These are phyloP conservation scores for Syzygium aqueum DNA, from an alignment of 345 rosid genomes.

Conservation along the genomic window DNA sequence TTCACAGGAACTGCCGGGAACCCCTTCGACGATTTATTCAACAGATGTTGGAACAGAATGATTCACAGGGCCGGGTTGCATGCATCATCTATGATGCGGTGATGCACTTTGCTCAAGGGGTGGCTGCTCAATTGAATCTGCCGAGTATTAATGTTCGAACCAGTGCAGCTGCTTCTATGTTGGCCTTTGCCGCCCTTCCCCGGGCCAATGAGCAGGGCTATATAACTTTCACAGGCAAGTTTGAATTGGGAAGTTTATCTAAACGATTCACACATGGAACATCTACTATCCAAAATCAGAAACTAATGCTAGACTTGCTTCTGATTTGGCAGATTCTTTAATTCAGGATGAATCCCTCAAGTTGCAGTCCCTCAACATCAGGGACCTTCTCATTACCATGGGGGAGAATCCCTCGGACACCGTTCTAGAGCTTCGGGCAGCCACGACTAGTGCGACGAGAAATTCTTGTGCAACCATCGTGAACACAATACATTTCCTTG, in stretches of 20 bases:
- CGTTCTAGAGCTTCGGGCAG: background rate
- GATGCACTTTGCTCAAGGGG: conserved; percentile 17
- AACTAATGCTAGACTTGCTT: background rate
- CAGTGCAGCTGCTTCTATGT: conserved; percentile 4
- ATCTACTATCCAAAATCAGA: background rate
- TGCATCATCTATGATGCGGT: conserved; percentile 20
- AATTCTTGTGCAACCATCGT: conserved; percentile 8
- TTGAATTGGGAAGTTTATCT: background rate
- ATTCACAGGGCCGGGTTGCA: background rate
- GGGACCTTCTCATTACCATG: background rate
- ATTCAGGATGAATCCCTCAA: background rate
- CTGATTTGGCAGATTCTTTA: conserved; percentile 7
- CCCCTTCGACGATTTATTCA: conserved; percentile 6
- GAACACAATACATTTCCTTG: conserved; percentile 17
- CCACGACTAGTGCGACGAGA: background rate
- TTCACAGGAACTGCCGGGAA: conserved; percentile 10
- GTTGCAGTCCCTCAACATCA: conserved; percentile 5
- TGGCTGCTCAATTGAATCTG: conserved; percentile 10
- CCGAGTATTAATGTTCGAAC: conserved; percentile 12
- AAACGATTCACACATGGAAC: background rate
- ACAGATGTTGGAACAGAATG: conserved; percentile 3
- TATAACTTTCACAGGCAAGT: conserved; percentile 7
- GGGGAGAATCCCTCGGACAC: background rate
- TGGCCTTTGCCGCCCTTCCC: conserved; percentile 1
- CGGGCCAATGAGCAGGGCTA: conserved; percentile 5